Evolutionary conservation across 305 asterid species (phyloP).

Genomic region (Fraxinus dipetala): DNA sequence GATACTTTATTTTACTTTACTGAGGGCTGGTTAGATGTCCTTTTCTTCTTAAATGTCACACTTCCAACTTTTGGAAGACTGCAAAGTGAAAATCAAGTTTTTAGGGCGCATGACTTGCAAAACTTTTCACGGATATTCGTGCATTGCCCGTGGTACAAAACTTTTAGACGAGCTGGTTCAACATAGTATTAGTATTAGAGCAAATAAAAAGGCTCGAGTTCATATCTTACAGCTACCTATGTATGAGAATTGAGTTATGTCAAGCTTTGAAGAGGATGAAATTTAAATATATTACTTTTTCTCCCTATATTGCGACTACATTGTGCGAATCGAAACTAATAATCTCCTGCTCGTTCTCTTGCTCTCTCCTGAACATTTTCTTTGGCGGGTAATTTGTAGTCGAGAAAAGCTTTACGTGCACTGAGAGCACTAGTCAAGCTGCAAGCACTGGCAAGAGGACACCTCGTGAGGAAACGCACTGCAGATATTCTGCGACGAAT

Average conservation of each 20-base stretch:
- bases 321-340: not conserved
- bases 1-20: slow-evolving; percentile 28
- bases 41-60: not conserved
- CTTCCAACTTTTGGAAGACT: not conserved
- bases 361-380: not conserved
- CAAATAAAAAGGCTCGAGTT: not conserved
- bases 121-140: not conserved
- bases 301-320: not conserved
- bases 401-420: slow-evolving; percentile 80
- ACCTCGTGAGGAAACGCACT: slow-evolving; percentile 63
- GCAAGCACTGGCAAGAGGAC: slow-evolving; percentile 83
- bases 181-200: not conserved
- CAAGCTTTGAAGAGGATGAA: not conserved
- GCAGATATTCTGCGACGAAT: slow-evolving; percentile 47
- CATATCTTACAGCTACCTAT: not conserved
- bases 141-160: not conserved
- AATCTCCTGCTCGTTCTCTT: not conserved
- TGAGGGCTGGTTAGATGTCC: slow-evolving; percentile 8
- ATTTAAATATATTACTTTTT: not conserved
- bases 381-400: slow-evolving; percentile 29
- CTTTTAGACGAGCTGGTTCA: not conserved
- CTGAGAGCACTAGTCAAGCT: slow-evolving; percentile 78
- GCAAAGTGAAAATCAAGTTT: not conserved
- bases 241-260: not conserved
- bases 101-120: not conserved